These are phyloP conservation scores for Durotheca rogersii DNA, from an alignment of 495 filamentous ascomycete genomes.

Conservation along the genomic window DNA sequence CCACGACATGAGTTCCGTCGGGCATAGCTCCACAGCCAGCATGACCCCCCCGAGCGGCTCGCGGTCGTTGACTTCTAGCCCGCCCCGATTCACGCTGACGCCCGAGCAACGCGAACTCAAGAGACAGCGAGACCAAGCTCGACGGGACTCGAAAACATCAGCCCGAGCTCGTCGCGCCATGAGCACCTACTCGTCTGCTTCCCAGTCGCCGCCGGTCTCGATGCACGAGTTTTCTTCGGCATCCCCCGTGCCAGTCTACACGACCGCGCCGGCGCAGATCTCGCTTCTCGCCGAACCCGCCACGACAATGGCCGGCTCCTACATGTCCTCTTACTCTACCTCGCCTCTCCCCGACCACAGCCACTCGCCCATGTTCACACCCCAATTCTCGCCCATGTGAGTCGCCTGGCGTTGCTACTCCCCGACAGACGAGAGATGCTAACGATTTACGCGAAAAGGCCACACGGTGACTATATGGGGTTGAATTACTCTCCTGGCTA, in stretches of 20 bases:
- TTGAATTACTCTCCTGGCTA: slow-evolving; percentile 43
- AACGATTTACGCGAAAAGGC: slow-evolving; percentile 24
- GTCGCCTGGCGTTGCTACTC: slow-evolving; percentile 2
- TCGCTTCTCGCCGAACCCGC: slow-evolving; percentile 48
- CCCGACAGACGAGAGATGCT: slow-evolving; percentile 10
- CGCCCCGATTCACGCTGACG: slow-evolving; percentile 45
- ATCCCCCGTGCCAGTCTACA: slow-evolving; percentile 47
- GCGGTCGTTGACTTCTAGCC: slow-evolving; percentile 49
- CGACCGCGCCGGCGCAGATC: slow-evolving; percentile 47
- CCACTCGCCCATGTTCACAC: slow-evolving; percentile 39
- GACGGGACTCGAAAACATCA: slow-evolving; percentile 45
- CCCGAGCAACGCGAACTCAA: slow-evolving; percentile 52
- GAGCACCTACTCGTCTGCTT: slow-evolving; percentile 44
- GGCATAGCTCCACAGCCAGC: slow-evolving; percentile 45
- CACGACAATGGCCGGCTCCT: slow-evolving; percentile 37
- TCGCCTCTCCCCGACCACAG: slow-evolving; percentile 46
- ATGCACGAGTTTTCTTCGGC: slow-evolving; percentile 45
- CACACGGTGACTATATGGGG: slow-evolving; percentile 34
- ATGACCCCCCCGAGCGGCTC: slow-evolving; percentile 46
- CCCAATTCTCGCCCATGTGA: slow-evolving; percentile 36
- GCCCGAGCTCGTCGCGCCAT: slow-evolving; percentile 42
- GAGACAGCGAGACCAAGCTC: slow-evolving; percentile 49
- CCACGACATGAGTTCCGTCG: slow-evolving; percentile 40
- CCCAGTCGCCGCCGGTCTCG: slow-evolving; percentile 43
- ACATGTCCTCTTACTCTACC: slow-evolving; percentile 45